phyloP scores from a whole-genome alignment of 2,329 filamentous ascomycete species.

The Amauroascus verrucosus region DNA sequence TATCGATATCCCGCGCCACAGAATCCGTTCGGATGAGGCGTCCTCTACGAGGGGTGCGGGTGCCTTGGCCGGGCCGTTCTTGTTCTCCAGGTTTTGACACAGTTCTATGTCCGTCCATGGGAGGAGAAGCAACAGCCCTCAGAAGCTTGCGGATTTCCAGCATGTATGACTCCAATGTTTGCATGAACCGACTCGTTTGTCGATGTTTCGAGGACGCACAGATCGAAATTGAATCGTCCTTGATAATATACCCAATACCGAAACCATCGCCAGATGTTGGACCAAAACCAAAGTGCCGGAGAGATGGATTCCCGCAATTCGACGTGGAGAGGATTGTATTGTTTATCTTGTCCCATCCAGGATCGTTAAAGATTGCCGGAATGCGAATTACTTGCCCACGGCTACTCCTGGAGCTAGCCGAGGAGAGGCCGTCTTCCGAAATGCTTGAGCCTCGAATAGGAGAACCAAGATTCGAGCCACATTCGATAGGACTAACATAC shows the following conservation, averaged over 20 bases:
- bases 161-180: conserved; percentile 80
- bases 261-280: conserved; percentile 90
- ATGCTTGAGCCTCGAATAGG: conserved; percentile 30
- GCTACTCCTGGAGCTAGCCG: conserved; percentile 42
- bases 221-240: conserved; percentile 80
- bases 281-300: conserved; percentile 93
- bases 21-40: conserved; percentile 54
- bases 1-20: conserved; percentile 42
- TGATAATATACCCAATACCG: conserved; percentile 98
- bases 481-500: conserved; percentile 49
- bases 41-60: conserved; percentile 41
- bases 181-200: conserved; percentile 82
- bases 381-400: conserved; percentile 34
- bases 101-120: conserved; percentile 33
- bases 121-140: conserved; percentile 50
- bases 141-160: conserved; percentile 81
- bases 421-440: conserved; percentile 36
- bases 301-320: conserved; percentile 94
- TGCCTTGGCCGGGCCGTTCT: background rate
- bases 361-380: conserved; percentile 75
- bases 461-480: conserved; percentile 21
- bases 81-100: conserved; percentile 51
- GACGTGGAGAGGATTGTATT: conserved; percentile 89
- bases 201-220: conserved; percentile 89
- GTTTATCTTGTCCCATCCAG: conserved; percentile 91